phyloP scores from a whole-genome alignment of 2,329 filamentous ascomycete species.

The Seiridium cupressi region DNA sequence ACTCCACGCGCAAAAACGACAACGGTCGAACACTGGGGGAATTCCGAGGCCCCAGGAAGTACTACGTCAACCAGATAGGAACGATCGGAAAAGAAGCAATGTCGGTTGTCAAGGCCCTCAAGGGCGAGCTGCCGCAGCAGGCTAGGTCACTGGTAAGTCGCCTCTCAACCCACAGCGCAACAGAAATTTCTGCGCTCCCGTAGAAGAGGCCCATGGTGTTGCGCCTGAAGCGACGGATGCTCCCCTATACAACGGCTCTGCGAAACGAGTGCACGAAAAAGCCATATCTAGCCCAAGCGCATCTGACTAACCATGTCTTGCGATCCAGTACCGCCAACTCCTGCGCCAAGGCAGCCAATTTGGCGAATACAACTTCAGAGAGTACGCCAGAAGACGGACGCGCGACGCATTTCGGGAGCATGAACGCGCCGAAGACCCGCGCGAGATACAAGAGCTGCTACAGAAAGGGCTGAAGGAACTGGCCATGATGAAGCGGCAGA shows the following conservation, averaged over 20 bases:
- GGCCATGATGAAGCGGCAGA: constrained; percentile 94
- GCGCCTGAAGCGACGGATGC: too few species aligned
- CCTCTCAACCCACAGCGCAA: background rate
- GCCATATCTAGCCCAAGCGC: background rate
- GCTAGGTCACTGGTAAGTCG: constrained; percentile 52
- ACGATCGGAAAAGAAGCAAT: constrained; percentile 12
- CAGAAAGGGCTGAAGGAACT: constrained; percentile 86
- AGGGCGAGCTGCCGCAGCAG: constrained; percentile 56
- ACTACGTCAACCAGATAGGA: background rate
- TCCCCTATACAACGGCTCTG: too few species aligned
- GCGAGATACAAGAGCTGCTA: constrained; percentile 81
- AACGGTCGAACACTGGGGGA: background rate
- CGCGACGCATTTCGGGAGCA: constrained; percentile 87
- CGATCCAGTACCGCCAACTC: constrained; percentile 79
- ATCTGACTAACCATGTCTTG: constrained; percentile 10
- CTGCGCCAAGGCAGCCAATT: constrained; percentile 85
- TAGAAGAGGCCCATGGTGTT: too few species aligned
- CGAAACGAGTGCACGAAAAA: too few species aligned
- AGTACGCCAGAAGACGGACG: constrained; percentile 90
- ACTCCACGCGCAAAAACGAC: background rate
- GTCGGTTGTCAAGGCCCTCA: constrained; percentile 35
- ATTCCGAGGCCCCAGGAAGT: background rate
- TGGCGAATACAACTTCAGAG: constrained; percentile 93
- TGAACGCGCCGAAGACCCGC: constrained; percentile 67
- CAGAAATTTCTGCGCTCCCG: too few species aligned